Base-by-base conservation (phyloP, 2,329 filamentous ascomycete genomes). In the Lachnellula cervina region DNA sequence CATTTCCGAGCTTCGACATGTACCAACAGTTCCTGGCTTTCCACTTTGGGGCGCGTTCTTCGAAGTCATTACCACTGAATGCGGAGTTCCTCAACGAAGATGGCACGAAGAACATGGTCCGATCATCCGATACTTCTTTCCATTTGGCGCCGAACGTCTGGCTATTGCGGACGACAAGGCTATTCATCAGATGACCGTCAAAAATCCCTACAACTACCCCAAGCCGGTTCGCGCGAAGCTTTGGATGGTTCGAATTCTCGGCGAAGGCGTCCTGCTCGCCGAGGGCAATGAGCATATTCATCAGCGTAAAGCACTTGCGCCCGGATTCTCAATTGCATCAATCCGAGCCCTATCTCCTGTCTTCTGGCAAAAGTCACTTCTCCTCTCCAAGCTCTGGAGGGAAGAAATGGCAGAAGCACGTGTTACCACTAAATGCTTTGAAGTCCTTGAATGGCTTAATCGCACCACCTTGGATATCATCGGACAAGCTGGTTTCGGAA, bases 291-390 rank as follows among this genome's bases (percentile, higher is more conserved):
- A 61, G 17, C 62, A 64, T 32, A 54, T 61, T 14, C 62, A 64
- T 66, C 88, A 90, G 73, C 81, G 91, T 46, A 90, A 88, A 69
- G 83, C 85, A 55, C 79, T 95, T 25, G 82, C 86, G 73, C 90
- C 90, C 0, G 88, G 89, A 1, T 96, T 96, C 70, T 80, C 83
- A 17, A 94, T 90, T 67, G 82, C 89, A 14, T 88, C 93, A 63
- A 78, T 95, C 70, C 93, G 93, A 68, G 82, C 91, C 52, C 75
- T 96, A 13, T 92, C 93, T 63, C 87, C 89, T 0, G 74, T 87
- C 7, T 95, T 96, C 71, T 96, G 90, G 89, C 66, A 72, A 17
- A 95, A 95, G 72, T 80, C 85, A 1, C 72, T 80, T 23, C 55
- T 72, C 7, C 67, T 76, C 58, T 80, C 80, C 21, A 68, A 68